Conservation (phyloP, 306 rosid species). For the Prunus salicina region DNA sequence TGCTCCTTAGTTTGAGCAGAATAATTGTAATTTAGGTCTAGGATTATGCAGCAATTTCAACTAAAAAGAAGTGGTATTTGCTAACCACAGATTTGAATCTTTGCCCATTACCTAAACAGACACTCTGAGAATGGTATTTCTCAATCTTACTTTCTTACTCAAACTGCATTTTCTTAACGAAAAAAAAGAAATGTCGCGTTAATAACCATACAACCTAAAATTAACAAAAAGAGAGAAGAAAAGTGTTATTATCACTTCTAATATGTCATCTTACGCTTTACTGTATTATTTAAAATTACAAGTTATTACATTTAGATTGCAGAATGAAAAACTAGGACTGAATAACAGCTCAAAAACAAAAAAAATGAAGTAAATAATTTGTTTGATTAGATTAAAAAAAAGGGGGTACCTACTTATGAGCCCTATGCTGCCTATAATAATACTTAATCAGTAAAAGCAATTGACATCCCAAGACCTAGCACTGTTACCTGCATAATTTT, state of each 20-base stretch:
- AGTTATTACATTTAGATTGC: too few species aligned
- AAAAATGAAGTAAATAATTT: background rate
- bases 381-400: background rate
- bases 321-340: background rate
- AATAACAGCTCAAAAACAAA: background rate
- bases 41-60: background rate
- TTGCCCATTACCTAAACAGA: background rate
- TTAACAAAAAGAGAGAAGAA: too few species aligned
- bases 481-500: constrained; percentile 7
- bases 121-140: too few species aligned
- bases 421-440: background rate
- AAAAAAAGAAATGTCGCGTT: background rate
- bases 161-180: background rate
- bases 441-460: background rate
- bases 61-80: background rate
- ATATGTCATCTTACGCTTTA: too few species aligned
- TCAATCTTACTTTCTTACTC: too few species aligned
- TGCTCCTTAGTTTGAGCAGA: background rate
- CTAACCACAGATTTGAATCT: background rate
- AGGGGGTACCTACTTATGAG: background rate
- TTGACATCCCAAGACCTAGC: constrained; percentile 1
- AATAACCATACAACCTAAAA: background rate
- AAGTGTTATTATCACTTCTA: too few species aligned
- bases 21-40: background rate
- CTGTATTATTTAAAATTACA: too few species aligned